Evolutionary conservation across 1,284 basidiomycete genomes (phyloP).

Genomic region (Kalmanozyma brasiliensis): DNA sequence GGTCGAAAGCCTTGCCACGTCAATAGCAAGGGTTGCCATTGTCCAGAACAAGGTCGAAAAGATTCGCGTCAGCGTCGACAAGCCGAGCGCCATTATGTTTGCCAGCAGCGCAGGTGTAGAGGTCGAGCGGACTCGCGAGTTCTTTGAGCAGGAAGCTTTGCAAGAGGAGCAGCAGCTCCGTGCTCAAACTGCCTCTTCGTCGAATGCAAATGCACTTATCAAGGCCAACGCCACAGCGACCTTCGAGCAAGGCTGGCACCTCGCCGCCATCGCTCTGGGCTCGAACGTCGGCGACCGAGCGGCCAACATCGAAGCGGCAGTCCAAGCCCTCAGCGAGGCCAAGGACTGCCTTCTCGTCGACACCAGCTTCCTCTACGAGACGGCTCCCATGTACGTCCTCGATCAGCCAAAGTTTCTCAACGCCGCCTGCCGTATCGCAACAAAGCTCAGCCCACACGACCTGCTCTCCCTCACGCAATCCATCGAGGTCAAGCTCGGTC

Average conservation of each 20-base stretch:
- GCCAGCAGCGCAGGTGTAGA: conserved; percentile 76
- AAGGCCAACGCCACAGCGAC: neutral
- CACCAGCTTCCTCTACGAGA: conserved; percentile 94
- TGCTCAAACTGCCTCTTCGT: conserved; percentile 5
- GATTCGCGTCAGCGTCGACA: conserved; percentile 74
- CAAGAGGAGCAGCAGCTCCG: conserved; percentile 25
- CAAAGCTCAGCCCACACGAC: conserved; percentile 75
- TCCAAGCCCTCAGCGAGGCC: conserved; percentile 70
- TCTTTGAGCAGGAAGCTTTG: conserved; percentile 50
- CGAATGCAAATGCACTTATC: too few species aligned
- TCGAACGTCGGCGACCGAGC: conserved; percentile 91
- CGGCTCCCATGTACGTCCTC: conserved; percentile 91
- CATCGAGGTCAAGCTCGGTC: conserved; percentile 81
- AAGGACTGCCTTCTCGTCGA: conserved; percentile 71
- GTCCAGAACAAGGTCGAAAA: conserved; percentile 51
- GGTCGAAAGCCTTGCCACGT: conserved; percentile 78
- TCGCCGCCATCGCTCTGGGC: conserved; percentile 81
- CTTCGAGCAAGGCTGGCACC: conserved; percentile 47
- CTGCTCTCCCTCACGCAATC: conserved; percentile 79
- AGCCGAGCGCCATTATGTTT: conserved; percentile 80
- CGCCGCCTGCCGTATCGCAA: conserved; percentile 85
- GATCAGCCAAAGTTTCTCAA: conserved; percentile 92
- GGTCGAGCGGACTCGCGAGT: conserved; percentile 72
- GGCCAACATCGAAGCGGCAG: conserved; percentile 82
- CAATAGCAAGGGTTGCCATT: conserved; percentile 73